Evolutionary conservation across 495 filamentous ascomycete species (phyloP).

Genomic region (Chaetomidium leptoderma): DNA sequence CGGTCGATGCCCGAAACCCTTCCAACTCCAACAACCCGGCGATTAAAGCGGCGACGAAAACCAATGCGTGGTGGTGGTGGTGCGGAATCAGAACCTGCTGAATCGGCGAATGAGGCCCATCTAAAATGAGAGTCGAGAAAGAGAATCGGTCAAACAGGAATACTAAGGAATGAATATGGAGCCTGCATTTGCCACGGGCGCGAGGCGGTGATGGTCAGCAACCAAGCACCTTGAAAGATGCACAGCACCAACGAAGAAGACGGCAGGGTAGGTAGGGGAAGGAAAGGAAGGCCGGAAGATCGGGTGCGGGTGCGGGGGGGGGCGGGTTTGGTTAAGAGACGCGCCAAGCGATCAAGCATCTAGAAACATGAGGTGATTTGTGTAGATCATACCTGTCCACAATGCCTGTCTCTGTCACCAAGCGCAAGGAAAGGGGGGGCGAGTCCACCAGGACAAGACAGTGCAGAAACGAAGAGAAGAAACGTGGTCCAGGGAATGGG

Average conservation of each 20-base stretch:
- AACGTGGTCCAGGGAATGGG: conserved; percentile 5
- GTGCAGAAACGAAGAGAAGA: conserved; percentile 6
- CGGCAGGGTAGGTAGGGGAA: conserved; percentile 26
- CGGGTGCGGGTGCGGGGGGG: conserved; percentile 47
- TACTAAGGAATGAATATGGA: conserved; percentile 41
- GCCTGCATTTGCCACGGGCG: conserved; percentile 40
- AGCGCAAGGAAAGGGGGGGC: conserved; percentile 15
- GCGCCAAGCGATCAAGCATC: conserved; percentile 35
- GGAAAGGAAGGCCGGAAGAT: conserved; percentile 27
- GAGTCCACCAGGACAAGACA: conserved; percentile 3
- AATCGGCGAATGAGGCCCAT: conserved; percentile 38
- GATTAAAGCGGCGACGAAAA: conserved; percentile 20
- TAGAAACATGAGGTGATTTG: conserved; percentile 43
- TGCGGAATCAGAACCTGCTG: conserved; percentile 56
- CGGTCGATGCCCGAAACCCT: conserved; percentile 16
- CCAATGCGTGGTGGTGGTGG: conserved; percentile 7
- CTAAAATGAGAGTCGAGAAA: conserved; percentile 32
- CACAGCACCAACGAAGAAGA: conserved; percentile 33
- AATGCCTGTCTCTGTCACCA: conserved; percentile 41
- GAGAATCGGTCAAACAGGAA: conserved; percentile 25
- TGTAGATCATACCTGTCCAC: conserved; percentile 51
- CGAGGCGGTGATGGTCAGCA: conserved; percentile 41
- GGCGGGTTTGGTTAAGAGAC: conserved; percentile 46
- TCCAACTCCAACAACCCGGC: conserved; percentile 12
- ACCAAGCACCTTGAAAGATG: conserved; percentile 36